Evolutionary conservation across 257 asterid species (phyloP), one percentile per base, ranked within the genome.

Genomic region (Plantago elongata): DNA sequence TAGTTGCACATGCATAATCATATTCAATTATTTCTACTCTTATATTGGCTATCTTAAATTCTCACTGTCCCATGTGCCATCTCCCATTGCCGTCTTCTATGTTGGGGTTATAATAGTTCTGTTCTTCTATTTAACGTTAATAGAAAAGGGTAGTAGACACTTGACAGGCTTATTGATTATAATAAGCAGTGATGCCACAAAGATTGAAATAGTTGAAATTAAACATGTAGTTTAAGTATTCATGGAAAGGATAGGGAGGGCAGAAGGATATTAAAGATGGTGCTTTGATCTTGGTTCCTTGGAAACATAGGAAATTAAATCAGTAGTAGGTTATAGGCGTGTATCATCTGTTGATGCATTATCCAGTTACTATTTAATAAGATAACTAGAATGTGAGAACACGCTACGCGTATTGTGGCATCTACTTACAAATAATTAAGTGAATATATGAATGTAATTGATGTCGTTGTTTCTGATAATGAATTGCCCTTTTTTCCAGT

Each of bases 91-190:
- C 13, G 22, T 54, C 40, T 54, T 30, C 37, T 11, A 18, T 64
- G 42, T 29, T 22, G 27, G 27, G 2, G 27, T 22, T 22, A 22
- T 51, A 16, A 37, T 40, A 11, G 13, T 15, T 16, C 30, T 45
- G 71, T 64, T 63, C 57, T 51, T 13, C 63, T 29, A 42, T 30
- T 43, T 68, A 14, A n/a, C 27, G 34, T 55, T 29, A 43, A 13
- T 57, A 56, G 45, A 57, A 43, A 51, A 44, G 7, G 27, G 54
- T 13, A 50, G 46, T n/a, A 52, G 49, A 27, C 45, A 17, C 61
- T 48, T 17, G 12, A 55, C 37, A 12, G 11, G 43, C n/a, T 49
- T 11, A 10, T 17, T 62, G 47, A 60, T 17, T 50, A 48, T 37
- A 38, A 56, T 48, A 40, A 17, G 43, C 49, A 13, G 13, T 12